Evolutionary conservation across 139 green algal genomes (phyloP), one percentile per base, ranked within the genome.

Genomic region (Chlorella vulgaris): DNA sequence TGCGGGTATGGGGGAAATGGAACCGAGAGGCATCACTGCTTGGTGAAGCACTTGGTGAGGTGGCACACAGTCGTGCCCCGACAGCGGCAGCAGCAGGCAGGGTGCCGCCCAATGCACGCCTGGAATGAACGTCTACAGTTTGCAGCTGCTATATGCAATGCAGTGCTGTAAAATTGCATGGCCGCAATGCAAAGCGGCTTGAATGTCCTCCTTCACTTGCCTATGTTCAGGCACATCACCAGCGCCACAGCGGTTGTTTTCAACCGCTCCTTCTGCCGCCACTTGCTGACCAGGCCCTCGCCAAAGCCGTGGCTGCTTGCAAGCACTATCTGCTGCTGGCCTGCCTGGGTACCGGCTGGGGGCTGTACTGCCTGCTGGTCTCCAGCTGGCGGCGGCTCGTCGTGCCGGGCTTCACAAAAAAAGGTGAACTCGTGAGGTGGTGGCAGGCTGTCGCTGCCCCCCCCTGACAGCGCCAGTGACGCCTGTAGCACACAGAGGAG

Each of bases 221-320:
- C 97, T 73, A 99, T 98, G 87, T 99, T 99, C 0, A 99, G 88
- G 87, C 97, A 99, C 74, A 99, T 82, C 70, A 99, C 96, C 13
- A 99, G 87, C 21, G 95, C 97, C 40, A 98, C 97, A 18, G 92
- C 93, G 0, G 91, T 90, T 4, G 95, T 98, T 71, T 98, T 98
- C 2, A 98, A 83, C 55, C 96, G 93, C 82, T 98, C 95, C 83
- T 97, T 97, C 75, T 97, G 92, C 29, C 94, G 85, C 95, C 95
- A 98, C 74, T 86, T 86, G 39, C 51, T 81, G 38, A 88, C 84
- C 38, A 88, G 50, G 15, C 76, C 76, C 68, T 87, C 68, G 7
- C 51, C 38, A 1, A 53, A 8, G 8, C 55, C 35, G 66, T 2
- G 3, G 21, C 5, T 26, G 10, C 22, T 38, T 1, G 35, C 31